Percentiles rank a stretch among this genome's conserved stretches.
Evolutionary conservation across 148 eudicot species (phyloP).

Genomic region (Silene uniflora): DNA sequence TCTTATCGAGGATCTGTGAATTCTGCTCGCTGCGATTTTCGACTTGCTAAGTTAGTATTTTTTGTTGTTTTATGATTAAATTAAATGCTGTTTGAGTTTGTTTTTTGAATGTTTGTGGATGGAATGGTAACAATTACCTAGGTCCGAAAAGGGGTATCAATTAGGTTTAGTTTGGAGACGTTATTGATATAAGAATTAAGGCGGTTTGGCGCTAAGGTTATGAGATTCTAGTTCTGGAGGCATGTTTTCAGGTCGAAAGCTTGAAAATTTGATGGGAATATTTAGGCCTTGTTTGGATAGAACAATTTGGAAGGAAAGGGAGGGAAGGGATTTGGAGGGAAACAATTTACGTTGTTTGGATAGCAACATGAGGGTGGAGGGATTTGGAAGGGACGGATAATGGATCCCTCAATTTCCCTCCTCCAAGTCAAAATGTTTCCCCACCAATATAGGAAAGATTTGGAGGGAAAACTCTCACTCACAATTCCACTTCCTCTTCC

Average conservation of each 20-base stretch:
- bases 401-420: too few relatives aligned
- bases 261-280: not conserved
- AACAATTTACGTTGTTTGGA: too few relatives aligned
- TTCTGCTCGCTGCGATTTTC: conserved; percentile 50
- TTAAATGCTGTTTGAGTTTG: not conserved
- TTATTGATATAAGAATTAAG: not conserved
- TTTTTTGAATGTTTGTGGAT: not conserved
- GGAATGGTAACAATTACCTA: not conserved
- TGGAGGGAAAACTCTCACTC: too few relatives aligned
- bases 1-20: conserved; percentile 46
- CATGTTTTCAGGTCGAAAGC: not conserved
- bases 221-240: not conserved
- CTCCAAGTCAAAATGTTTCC: too few relatives aligned
- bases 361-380: too few relatives aligned
- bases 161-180: not conserved
- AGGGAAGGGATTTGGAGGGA: too few relatives aligned
- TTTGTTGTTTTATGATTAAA: not conserved
- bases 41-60: conserved; percentile 58
- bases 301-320: too few relatives aligned
- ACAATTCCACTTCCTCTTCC: too few relatives aligned
- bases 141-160: too few relatives aligned
- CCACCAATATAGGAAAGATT: too few relatives aligned
- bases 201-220: not conserved
- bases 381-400: too few relatives aligned
- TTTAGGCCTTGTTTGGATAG: too few relatives aligned